A percentile compares a stretch with the other conserved stretches of the same genome.
phyloP scores from a whole-genome alignment of 225 moss, liverwort and hornwort genomes.

The Pseudisothecium myosuroides region DNA sequence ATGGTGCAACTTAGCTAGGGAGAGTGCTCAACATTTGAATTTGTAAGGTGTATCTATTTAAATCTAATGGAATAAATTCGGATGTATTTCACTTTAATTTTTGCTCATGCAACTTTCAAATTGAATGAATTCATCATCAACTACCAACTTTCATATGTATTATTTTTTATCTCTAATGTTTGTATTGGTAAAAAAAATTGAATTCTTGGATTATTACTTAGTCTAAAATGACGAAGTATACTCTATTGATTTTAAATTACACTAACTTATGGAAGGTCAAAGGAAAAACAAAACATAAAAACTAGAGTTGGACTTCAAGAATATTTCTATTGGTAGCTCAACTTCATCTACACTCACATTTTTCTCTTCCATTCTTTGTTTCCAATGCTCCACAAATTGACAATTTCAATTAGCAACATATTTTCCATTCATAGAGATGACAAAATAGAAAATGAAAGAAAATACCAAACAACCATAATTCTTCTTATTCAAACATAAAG shows the following conservation, averaged over 20 bases:
- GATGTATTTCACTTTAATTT: background rate
- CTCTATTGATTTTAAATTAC: too few relatives aligned
- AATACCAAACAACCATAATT: too few relatives aligned
- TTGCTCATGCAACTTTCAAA: background rate
- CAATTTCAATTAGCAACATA: background rate
- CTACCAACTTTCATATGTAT: rapidly evolving
- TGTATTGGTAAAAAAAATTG: background rate
- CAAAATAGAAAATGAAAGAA: too few relatives aligned
- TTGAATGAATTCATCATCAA: background rate
- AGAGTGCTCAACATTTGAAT: background rate
- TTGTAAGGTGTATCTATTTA: background rate
- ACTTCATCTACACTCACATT: background rate
- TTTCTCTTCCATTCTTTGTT: background rate
- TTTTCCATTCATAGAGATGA: too few relatives aligned
- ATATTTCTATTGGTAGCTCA: background rate
- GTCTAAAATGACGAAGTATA: background rate
- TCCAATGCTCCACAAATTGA: background rate
- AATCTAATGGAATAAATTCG: background rate
- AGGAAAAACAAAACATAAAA: background rate
- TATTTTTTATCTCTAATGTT: background rate
- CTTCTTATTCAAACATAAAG: too few relatives aligned
- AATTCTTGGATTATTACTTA: background rate
- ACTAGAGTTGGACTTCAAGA: background rate
- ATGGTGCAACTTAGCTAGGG: background rate
- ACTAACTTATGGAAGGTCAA: background rate